A percentile compares a stretch with the other conserved stretches of the same genome.
Conservation (phyloP, 495 filamentous ascomycete species). For the Neurospora pannonica region DNA sequence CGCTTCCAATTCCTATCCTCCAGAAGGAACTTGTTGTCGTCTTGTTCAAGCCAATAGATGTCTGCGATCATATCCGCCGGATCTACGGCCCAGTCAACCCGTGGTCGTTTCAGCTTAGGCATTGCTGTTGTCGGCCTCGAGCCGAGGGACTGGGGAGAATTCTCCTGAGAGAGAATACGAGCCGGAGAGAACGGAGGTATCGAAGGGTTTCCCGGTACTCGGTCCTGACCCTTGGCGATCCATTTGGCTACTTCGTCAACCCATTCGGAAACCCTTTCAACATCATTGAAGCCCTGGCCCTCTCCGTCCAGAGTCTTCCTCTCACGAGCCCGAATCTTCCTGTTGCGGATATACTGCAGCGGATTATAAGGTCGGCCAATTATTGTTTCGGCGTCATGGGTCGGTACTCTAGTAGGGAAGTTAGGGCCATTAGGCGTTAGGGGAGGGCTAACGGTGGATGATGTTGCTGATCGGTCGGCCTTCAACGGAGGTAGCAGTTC, state of each 20-base stretch:
- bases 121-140: constrained; percentile 18
- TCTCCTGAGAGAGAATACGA: constrained; percentile 22
- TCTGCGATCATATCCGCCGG: constrained; percentile 79
- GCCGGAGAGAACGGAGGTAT: constrained; percentile 48
- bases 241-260: constrained; percentile 55
- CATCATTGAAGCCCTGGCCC: constrained; percentile 66
- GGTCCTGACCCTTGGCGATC: constrained; percentile 24
- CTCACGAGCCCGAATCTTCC: constrained; percentile 67
- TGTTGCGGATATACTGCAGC: constrained; percentile 77
- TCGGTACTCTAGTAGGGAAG: constrained; percentile 5
- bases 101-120: constrained; percentile 49
- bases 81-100: constrained; percentile 70
- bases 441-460: constrained; percentile 20
- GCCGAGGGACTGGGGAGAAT: constrained; percentile 21
- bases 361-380: constrained; percentile 70
- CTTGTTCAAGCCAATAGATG: constrained; percentile 74
- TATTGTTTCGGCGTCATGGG: constrained; percentile 8
- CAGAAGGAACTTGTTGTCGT: constrained; percentile 61
- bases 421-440: constrained; percentile 20
- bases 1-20: constrained; percentile 63
- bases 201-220: constrained; percentile 36
- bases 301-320: constrained; percentile 59
- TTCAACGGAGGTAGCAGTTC: constrained; percentile 64
- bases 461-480: constrained; percentile 22
- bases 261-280: constrained; percentile 61